phyloP scores from a whole-genome alignment of 2,329 filamentous ascomycete species.

The Bipolaris gigantea region DNA sequence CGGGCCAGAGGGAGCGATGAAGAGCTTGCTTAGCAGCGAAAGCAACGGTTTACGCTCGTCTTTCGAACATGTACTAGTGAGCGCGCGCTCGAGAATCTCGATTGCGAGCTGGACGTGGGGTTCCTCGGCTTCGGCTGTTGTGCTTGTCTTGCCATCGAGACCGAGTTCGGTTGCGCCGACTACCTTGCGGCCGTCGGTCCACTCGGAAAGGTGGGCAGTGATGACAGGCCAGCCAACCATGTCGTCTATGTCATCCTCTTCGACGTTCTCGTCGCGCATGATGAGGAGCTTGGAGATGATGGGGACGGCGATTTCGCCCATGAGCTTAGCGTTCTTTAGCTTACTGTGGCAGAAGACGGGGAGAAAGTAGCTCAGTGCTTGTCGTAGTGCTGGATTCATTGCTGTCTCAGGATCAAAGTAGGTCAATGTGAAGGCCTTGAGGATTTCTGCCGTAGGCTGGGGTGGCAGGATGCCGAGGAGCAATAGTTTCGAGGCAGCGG shows the following conservation, averaged over 20 bases:
- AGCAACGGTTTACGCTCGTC: constrained; percentile 76
- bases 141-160: constrained; percentile 57
- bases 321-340: constrained; percentile 77
- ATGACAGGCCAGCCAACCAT: constrained; percentile 80
- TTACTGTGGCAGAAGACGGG: constrained; percentile 91
- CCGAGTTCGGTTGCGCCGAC: constrained; percentile 59
- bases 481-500: constrained; percentile 82
- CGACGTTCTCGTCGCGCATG: constrained; percentile 64
- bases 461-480: constrained; percentile 70
- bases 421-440: constrained; percentile 79
- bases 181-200: constrained; percentile 88
- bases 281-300: constrained; percentile 70
- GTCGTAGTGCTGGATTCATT: constrained; percentile 78
- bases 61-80: constrained; percentile 65
- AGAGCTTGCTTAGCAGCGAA: constrained; percentile 76
- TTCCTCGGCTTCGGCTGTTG: constrained; percentile 65
- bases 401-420: constrained; percentile 88
- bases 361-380: constrained; percentile 89
- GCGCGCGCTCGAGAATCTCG: constrained; percentile 74
- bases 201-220: constrained; percentile 83
- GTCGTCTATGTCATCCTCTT: constrained; percentile 68
- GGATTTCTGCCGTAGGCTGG: constrained; percentile 62
- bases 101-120: constrained; percentile 78
- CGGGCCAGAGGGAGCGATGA: constrained; percentile 64
- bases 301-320: constrained; percentile 73